Conservation (phyloP, 108 stramenopile species). For the Discostella stelligeroides region DNA sequence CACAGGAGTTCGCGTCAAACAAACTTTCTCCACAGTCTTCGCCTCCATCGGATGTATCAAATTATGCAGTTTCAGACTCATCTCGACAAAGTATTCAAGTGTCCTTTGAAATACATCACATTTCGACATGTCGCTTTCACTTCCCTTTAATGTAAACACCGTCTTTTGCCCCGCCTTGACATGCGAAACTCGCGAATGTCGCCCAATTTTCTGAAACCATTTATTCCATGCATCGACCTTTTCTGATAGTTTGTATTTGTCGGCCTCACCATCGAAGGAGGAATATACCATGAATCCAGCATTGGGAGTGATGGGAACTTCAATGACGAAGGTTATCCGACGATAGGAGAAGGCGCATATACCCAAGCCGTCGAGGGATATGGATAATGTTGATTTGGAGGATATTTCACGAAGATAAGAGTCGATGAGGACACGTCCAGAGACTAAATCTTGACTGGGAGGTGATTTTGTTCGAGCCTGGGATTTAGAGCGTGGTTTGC, state of each 20-base stretch:
- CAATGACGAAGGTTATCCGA: constrained; percentile 40
- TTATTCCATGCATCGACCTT: constrained; percentile 44
- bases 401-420: constrained; percentile 42
- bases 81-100: constrained; percentile 40
- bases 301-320: constrained; percentile 34
- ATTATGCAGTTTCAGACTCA: constrained; percentile 48
- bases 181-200: constrained; percentile 28
- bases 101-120: constrained; percentile 44
- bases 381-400: constrained; percentile 35
- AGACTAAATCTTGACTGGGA: constrained; percentile 17
- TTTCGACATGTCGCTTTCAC: constrained; percentile 30
- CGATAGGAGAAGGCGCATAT: constrained; percentile 48
- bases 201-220: constrained; percentile 30
- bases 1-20: constrained; percentile 40
- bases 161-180: constrained; percentile 35
- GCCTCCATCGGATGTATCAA: constrained; percentile 32
- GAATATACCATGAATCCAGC: constrained; percentile 44
- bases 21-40: constrained; percentile 38
- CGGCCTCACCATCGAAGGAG: constrained; percentile 27
- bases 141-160: constrained; percentile 41
- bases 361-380: constrained; percentile 41
- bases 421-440: constrained; percentile 36
- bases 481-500: constrained; percentile 35
- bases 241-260: constrained; percentile 8
- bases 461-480: constrained; percentile 7